These are phyloP conservation scores for Euphrasia confusa DNA, from an alignment of 257 asterid species.

Conservation along the genomic window DNA sequence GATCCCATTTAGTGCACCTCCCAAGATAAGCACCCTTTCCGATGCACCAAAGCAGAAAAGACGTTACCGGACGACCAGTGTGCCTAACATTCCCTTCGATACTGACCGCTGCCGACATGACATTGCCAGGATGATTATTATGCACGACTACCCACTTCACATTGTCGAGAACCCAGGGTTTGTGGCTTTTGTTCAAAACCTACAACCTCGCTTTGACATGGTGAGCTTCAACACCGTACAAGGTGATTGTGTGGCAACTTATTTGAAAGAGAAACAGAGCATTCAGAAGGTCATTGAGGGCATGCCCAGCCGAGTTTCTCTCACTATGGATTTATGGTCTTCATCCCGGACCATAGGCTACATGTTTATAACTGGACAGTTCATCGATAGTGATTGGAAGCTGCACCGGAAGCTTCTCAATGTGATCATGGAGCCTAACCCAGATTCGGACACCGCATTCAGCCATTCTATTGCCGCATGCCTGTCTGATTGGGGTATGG, in stretches of 20 bases:
- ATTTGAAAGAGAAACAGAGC: constrained; percentile 67
- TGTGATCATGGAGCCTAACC: constrained; percentile 84
- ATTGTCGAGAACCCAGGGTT: constrained; percentile 95
- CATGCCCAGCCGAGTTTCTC: constrained; percentile 76
- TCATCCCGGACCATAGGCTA: constrained; percentile 59
- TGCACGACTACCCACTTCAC: constrained; percentile 83
- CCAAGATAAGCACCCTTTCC: constrained; percentile 46
- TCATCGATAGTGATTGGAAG: constrained; percentile 85
- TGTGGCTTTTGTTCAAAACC: constrained; percentile 68
- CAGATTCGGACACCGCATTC: constrained; percentile 79
- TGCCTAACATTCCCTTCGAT: constrained; percentile 59
- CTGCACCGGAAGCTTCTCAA: constrained; percentile 79
- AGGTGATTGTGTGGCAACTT: constrained; percentile 89
- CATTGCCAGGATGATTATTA: constrained; percentile 79
- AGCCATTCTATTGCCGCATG: constrained; percentile 89
- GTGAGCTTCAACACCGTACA: constrained; percentile 85
- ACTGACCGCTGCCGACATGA: constrained; percentile 80
- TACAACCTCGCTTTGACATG: constrained; percentile 93
- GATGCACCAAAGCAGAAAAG: constrained; percentile 47
- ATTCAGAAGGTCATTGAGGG: constrained; percentile 71
- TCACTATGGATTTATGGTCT: constrained; percentile 80
- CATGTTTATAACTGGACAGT: constrained; percentile 75
- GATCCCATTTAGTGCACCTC: constrained; percentile 63
- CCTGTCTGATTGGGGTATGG: constrained; percentile 85
- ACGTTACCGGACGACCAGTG: constrained; percentile 61